Base-by-base conservation (phyloP, 148 eudicot genomes). In the Rhododendron griersonianum region DNA sequence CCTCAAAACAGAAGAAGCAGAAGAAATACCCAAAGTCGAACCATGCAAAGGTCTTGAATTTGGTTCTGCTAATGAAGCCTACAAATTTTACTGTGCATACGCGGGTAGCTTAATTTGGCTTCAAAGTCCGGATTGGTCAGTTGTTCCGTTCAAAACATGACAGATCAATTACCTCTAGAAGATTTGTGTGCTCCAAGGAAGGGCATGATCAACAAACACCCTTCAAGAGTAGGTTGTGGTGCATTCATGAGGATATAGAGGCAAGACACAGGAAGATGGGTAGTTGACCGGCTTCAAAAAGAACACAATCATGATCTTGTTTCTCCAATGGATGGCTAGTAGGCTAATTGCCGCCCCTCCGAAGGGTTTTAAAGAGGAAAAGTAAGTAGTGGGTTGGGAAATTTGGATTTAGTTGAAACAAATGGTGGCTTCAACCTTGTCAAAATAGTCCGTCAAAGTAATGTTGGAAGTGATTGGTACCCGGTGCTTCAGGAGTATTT, bases 21-120 rank as follows among this genome's bases (percentile, higher is more conserved):
- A 85, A 80, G 85, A 86, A 63, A 87, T 82, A 47, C 82, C 86
- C 65, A 67, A 51, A 71, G 91, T 85, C 55, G 90, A 91, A 81
- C 94, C 92, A 21, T 87, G 85, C 82, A 89, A 91, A 83, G 94
- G 92, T 84, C 92, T 92, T 30, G 92, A 91, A 67, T 92, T 92
- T 45, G 63, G 79, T 83, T 87, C 91, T 80, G 94, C 94, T 47
- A 84, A 87, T 55, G 94, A 92, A 41, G 94, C 94, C 18, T 92
- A 89, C 85, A 87, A 91, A 50, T 89, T 89, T 63, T 92, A 92
- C 88, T 69, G 81, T 44, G 53, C 87, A n/a, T 90, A 92, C 45
- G 92, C 94, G 10, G 87, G 92, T 44, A 86, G 82, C 44, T 45
- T 37, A 37, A 37, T 37, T 84, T 25, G 94, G 94, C 18, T 92